Conservation (phyloP, 768 basidiomycete genomes). For the Trametes meyenii region DNA sequence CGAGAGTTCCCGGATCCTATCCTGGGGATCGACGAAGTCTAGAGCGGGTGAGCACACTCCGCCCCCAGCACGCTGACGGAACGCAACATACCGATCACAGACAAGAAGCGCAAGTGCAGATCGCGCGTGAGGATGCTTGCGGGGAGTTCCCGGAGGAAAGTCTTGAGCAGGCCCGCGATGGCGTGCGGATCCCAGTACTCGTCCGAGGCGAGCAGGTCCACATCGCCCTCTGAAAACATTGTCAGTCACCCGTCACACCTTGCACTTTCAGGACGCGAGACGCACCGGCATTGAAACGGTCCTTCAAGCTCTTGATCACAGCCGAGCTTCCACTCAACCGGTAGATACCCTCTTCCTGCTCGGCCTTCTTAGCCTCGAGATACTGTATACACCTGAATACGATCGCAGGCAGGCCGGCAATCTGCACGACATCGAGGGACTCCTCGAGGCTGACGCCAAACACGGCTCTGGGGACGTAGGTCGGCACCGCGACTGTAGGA, state of each 20-base stretch:
- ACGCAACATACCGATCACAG: slow-evolving; percentile 80
- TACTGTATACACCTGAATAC: slow-evolving; percentile 96
- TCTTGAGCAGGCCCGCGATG: slow-evolving; percentile 92
- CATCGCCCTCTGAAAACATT: slow-evolving; percentile 79
- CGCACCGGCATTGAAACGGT: slow-evolving; percentile 89
- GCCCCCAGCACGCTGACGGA: slow-evolving; percentile 6
- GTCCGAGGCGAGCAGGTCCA: slow-evolving; percentile 83
- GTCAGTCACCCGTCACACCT: slow-evolving; percentile 1
- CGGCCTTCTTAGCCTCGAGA: slow-evolving; percentile 90
- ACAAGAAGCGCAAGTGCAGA: slow-evolving; percentile 86
- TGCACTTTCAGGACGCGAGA: background rate
- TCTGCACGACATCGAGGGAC: slow-evolving; percentile 84
- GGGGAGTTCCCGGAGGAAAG: slow-evolving; percentile 91
- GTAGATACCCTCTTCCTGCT: slow-evolving; percentile 97
- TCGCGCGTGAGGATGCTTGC: slow-evolving; percentile 91
- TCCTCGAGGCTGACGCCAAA: slow-evolving; percentile 90
- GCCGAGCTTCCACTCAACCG: slow-evolving; percentile 93
- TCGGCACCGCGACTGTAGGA: slow-evolving; percentile 31
- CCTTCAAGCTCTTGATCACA: slow-evolving; percentile 91
- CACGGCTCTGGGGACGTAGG: slow-evolving; percentile 66
- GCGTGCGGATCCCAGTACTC: slow-evolving; percentile 99
- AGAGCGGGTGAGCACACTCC: slow-evolving; percentile 9
- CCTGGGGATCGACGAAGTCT: slow-evolving; percentile 90
- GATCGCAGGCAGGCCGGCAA: slow-evolving; percentile 90
- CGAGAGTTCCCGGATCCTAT: slow-evolving; percentile 86